Conservation (phyloP, 441 rosid species). For the Gossypium davidsonii region DNA sequence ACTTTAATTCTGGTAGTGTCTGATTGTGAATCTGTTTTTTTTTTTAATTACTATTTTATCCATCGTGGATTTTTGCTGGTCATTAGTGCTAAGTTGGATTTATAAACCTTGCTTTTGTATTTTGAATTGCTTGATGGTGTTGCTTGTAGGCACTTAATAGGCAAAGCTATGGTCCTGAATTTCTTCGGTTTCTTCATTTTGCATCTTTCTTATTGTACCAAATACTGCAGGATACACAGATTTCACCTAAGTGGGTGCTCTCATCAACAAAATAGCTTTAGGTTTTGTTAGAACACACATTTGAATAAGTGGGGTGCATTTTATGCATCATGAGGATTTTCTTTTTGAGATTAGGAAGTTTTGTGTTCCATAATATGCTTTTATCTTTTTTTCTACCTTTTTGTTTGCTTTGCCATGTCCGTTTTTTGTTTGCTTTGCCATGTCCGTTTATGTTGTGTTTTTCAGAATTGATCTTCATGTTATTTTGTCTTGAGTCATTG, state of each 20-base stretch:
- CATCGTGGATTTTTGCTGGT: not conserved
- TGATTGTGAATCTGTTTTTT: not conserved
- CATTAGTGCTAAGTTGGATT: not conserved
- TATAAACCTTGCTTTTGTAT: not conserved
- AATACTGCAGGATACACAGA: not conserved
- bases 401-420: not conserved
- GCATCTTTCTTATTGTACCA: not conserved
- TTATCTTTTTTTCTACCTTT: not conserved
- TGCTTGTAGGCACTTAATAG: not conserved
- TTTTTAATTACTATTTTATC: not conserved
- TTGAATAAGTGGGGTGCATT: not conserved
- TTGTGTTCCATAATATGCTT: not conserved
- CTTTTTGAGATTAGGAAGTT: not conserved
- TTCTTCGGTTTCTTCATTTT: not conserved
- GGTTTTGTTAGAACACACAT: not conserved
- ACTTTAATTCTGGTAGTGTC: slow-evolving; percentile 3
- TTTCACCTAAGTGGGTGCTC: not conserved
- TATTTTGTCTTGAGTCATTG: not conserved
- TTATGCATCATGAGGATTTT: not conserved
- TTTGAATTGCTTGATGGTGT: not conserved
- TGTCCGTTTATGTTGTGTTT: not conserved
- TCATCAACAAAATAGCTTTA: not conserved
- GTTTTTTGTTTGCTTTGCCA: not conserved
- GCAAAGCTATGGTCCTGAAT: not conserved
- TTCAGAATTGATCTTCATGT: not conserved